Evolutionary conservation across 2,329 filamentous ascomycete species (phyloP), one percentile per base, ranked within the genome.

Genomic region (Talaromyces sp.): DNA sequence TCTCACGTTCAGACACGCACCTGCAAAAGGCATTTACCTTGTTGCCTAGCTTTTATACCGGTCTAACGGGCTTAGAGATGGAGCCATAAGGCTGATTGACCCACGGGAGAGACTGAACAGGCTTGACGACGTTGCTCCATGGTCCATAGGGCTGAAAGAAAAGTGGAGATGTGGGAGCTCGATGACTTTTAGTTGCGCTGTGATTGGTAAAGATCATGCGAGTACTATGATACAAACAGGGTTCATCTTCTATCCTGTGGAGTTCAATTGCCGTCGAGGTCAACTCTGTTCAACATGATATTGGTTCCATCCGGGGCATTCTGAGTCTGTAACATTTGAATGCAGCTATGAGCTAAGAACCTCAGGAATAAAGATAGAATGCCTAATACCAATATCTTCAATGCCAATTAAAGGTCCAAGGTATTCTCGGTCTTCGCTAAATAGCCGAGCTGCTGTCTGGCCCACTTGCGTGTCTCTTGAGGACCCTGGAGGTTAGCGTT

Each of bases 121-220:
- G 19, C 45, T 14, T 40, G 19, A 40, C 19, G 14, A 27, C 33
- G n/a, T 30, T 36, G 11, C 19, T 30, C 11, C 16, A 10, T 36
- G 39, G 27, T 33, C 41, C 36, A 39, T 52, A 57, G 55, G 55
- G 55, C 49, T 55, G 55, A 57, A 39, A 22, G 29, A 14, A 27
- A 5, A 35, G 46, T 50, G 49, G 47, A 37, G 17, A 30, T n/a
- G 7, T 11, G 8, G 29, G 11, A 16, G 11, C 13, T 37, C 11
- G 19, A 41, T 53, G 40, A 46, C 51, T 22, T 44, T 45, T 46
- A 3, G 3, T 6, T 11, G 14, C 2, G 24, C 13, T 30, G 8
- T 45, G 16, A 53, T 53, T 53, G 40, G 51, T 33, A 29, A 24
- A n/a, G 20, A 24, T 41, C 14, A 19, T n/a, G 14, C 37, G 11